phyloP scores from a whole-genome alignment of 305 asterid genomes.

The Ilex paraguariensis region DNA sequence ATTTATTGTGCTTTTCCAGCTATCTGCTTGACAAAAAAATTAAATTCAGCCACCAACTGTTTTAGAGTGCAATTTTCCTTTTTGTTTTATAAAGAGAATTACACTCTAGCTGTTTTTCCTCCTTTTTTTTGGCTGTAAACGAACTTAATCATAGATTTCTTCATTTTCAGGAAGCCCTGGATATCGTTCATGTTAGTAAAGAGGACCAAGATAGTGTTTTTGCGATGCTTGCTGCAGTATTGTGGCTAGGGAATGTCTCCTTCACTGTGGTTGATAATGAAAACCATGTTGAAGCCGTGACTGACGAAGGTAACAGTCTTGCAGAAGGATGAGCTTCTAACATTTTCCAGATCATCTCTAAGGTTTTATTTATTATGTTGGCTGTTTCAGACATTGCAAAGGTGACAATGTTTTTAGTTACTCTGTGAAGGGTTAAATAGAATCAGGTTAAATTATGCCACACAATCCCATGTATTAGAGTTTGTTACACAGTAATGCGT shows the following conservation, averaged over 20 bases:
- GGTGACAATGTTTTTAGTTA: too few relatives aligned
- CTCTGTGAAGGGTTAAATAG: too few relatives aligned
- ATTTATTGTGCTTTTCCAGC: constrained; percentile 20
- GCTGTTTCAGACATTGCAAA: too few relatives aligned
- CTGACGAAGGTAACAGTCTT: constrained; percentile 64
- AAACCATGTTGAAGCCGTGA: constrained; percentile 88
- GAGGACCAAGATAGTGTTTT: constrained; percentile 88
- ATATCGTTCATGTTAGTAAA: constrained; percentile 81
- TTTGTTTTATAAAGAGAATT: constrained; percentile 16
- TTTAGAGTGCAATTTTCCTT: background rate
- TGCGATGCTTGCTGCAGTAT: constrained; percentile 92
- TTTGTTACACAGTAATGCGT: too few relatives aligned
- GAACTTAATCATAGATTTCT: constrained; percentile 10
- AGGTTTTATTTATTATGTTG: too few relatives aligned
- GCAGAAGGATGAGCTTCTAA: too few relatives aligned
- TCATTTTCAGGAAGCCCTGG: constrained; percentile 74
- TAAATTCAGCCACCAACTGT: background rate
- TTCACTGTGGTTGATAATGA: constrained; percentile 71
- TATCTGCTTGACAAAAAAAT: background rate
- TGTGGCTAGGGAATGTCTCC: constrained; percentile 88
- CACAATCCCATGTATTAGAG: too few relatives aligned
- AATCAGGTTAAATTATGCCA: too few relatives aligned
- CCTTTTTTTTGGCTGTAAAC: background rate
- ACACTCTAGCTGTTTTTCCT: constrained; percentile 16
- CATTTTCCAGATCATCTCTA: too few relatives aligned